These are phyloP conservation scores for Artemisia annua DNA, from an alignment of 129 eudicot species.

Conservation along the genomic window DNA sequence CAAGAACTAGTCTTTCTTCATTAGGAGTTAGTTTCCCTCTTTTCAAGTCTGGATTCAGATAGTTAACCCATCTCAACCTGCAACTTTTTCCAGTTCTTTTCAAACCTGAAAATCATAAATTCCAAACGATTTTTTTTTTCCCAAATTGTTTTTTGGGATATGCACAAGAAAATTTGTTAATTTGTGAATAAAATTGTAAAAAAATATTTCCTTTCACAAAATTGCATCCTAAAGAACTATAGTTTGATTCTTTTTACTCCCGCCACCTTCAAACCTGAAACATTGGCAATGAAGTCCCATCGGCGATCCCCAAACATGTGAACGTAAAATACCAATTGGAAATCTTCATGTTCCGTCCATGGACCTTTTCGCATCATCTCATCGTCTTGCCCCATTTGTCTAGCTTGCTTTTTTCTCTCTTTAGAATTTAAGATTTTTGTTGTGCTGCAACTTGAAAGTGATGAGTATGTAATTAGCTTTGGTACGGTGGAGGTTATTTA, in stretches of 20 bases:
- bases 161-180: constrained; percentile 31
- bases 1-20: constrained; percentile 75
- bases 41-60: constrained; percentile 79
- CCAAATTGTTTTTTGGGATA: constrained; percentile 29
- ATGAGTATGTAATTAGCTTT: constrained; percentile 21
- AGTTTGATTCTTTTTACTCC: constrained; percentile 52
- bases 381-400: constrained; percentile 44
- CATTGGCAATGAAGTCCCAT: constrained; percentile 94
- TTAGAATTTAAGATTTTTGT: neutral
- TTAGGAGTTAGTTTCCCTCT: constrained; percentile 83
- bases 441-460: constrained; percentile 20
- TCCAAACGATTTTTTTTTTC: constrained; percentile 15
- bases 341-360: constrained; percentile 90
- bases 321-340: constrained; percentile 66
- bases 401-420: neutral
- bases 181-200: constrained; percentile 13
- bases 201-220: constrained; percentile 20
- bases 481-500: constrained; percentile 37
- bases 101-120: constrained; percentile 54
- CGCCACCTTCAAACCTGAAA: constrained; percentile 99
- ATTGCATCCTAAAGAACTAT: constrained; percentile 32
- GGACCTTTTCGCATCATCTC: constrained; percentile 74
- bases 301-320: constrained; percentile 83
- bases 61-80: constrained; percentile 90
- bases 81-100: constrained; percentile 98